These are phyloP conservation scores for Cudoniella acicularis DNA, from an alignment of 495 filamentous ascomycete species.

Conservation along the genomic window DNA sequence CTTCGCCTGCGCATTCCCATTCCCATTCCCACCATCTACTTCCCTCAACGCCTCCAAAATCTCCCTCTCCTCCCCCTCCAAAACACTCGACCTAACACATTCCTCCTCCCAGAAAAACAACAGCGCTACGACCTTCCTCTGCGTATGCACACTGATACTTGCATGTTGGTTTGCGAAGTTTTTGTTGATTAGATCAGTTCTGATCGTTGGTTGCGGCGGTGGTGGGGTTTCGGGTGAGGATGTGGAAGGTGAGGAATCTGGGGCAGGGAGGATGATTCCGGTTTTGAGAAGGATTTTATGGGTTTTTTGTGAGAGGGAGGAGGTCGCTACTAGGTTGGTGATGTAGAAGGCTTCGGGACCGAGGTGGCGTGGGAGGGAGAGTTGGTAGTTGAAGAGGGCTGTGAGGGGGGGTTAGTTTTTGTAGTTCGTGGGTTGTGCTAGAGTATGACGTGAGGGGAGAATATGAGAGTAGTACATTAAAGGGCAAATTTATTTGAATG, in stretches of 20 bases:
- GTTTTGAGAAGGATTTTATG: slow-evolving; percentile 25
- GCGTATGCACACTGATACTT: slow-evolving; percentile 24
- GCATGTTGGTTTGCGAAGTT: slow-evolving; percentile 26
- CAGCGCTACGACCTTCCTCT: slow-evolving; percentile 29
- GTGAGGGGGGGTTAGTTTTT: slow-evolving; percentile 21
- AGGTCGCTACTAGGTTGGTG: slow-evolving; percentile 18
- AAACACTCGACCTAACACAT: slow-evolving; percentile 25
- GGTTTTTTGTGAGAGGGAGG: slow-evolving; percentile 17
- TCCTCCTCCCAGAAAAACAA: slow-evolving; percentile 37
- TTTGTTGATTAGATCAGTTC: slow-evolving; percentile 23
- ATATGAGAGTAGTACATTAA: too few species aligned
- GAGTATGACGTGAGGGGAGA: too few species aligned
- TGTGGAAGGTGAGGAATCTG: neutral
- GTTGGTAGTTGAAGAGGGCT: slow-evolving; percentile 28
- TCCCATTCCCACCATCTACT: slow-evolving; percentile 6
- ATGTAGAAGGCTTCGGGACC: slow-evolving; percentile 19
- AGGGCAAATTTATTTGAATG: too few species aligned
- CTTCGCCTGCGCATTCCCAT: neutral
- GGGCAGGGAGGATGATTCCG: slow-evolving; percentile 15
- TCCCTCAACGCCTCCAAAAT: slow-evolving; percentile 17
- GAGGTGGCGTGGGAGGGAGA: slow-evolving; percentile 25
- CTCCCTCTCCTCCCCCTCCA: slow-evolving; percentile 27
- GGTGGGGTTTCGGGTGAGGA: too few species aligned
- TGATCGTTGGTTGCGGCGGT: slow-evolving; percentile 10
- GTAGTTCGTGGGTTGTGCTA: slow-evolving; percentile 4